phyloP scores from a whole-genome alignment of 257 asterid species.

The Primulina tabacum region DNA sequence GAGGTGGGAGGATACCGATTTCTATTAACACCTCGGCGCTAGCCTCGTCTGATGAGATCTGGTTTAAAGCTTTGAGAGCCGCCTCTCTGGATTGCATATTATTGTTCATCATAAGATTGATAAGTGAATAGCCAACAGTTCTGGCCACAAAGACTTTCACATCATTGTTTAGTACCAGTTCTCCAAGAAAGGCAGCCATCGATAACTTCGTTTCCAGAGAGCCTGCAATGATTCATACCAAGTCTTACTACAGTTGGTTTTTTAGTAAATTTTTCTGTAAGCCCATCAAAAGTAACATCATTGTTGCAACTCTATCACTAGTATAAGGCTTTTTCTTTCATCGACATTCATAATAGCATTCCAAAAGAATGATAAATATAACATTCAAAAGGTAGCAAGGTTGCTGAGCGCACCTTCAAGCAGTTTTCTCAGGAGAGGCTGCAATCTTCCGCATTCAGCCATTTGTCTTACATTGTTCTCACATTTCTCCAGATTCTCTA shows the following conservation, averaged over 20 bases:
- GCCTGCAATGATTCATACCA: conserved; percentile 44
- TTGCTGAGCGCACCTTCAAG: conserved; percentile 65
- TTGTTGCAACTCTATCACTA: background rate
- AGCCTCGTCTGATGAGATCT: conserved; percentile 75
- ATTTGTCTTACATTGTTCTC: conserved; percentile 90
- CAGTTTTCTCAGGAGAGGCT: conserved; percentile 71
- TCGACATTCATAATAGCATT: too few relatives aligned
- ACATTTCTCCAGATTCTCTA: conserved; percentile 71
- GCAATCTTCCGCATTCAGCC: conserved; percentile 87
- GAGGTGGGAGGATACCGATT: conserved; percentile 93
- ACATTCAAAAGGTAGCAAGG: background rate
- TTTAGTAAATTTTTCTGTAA: background rate
- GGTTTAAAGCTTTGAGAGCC: conserved; percentile 80
- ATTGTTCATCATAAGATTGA: conserved; percentile 66
- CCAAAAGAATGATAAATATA: too few relatives aligned
- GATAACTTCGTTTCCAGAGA: conserved; percentile 76
- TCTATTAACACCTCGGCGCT: conserved; percentile 80
- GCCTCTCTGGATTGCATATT: conserved; percentile 68
- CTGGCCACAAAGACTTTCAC: conserved; percentile 79
- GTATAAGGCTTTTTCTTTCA: background rate
- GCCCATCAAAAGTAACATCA: background rate
- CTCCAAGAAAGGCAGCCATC: conserved; percentile 88
- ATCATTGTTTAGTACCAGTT: conserved; percentile 71
- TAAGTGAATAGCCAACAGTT: conserved; percentile 62
- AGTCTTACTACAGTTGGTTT: background rate